These are phyloP conservation scores for Candida rishiriensis DNA, from an alignment of 805 yeast genomes.

Conservation along the genomic window DNA sequence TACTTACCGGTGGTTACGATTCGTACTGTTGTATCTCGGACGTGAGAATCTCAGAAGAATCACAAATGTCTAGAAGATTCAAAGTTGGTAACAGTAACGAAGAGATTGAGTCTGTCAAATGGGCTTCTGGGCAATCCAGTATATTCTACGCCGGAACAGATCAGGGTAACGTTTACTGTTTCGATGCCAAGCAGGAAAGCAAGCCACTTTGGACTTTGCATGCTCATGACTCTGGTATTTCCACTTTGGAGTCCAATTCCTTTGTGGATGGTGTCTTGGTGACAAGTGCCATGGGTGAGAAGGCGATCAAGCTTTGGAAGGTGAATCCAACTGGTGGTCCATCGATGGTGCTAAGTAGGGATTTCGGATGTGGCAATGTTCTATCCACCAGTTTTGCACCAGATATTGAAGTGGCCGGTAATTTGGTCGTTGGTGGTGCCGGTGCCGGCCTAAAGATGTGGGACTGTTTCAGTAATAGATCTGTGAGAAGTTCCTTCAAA, in stretches of 20 bases:
- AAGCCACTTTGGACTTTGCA: conserved; percentile 91
- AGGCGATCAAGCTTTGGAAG: conserved; percentile 84
- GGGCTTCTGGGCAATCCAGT: conserved; percentile 53
- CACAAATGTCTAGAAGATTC: conserved; percentile 59
- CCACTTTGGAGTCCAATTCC: conserved; percentile 68
- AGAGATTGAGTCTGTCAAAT: conserved; percentile 78
- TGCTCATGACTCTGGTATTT: conserved; percentile 94
- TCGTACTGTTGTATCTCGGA: conserved; percentile 77
- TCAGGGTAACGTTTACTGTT: conserved; percentile 81
- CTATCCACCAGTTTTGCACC: conserved; percentile 78
- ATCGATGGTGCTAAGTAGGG: conserved; percentile 84
- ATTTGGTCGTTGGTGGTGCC: conserved; percentile 83
- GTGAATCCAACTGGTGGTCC: conserved; percentile 47
- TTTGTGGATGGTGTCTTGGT: conserved; percentile 68
- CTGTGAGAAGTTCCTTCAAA: conserved; percentile 68
- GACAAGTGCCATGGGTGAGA: conserved; percentile 91
- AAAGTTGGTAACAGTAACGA: conserved; percentile 45
- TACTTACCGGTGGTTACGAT: conserved; percentile 93
- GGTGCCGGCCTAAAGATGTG: conserved; percentile 81
- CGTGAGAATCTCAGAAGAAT: conserved; percentile 67
- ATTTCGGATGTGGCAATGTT: conserved; percentile 92
- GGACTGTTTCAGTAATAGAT: conserved; percentile 81
- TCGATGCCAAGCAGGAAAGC: conserved; percentile 67
- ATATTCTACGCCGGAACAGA: conserved; percentile 86
- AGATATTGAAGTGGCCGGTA: conserved; percentile 77